Evolutionary conservation across 208 protist genomes (phyloP).

Genomic region (Trypanosoma congolense): DNA sequence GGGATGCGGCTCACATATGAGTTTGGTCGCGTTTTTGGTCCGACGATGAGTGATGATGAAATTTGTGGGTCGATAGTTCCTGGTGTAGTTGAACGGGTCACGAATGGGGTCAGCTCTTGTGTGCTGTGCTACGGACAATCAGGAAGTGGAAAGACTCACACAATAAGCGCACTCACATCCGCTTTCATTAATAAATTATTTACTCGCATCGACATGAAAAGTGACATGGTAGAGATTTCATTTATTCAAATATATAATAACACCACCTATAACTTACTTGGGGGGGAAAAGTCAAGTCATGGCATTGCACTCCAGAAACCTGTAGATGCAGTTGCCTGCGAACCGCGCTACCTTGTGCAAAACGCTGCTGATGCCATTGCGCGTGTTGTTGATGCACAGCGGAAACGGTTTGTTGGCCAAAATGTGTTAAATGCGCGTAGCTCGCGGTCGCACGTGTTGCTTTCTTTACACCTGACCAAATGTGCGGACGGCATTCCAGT

Average conservation of each 20-base stretch:
- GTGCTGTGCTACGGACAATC: conserved; percentile 65
- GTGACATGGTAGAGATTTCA: conserved; percentile 68
- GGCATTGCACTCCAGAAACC: conserved; percentile 20
- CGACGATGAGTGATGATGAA: conserved; percentile 36
- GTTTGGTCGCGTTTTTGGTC: conserved; percentile 54
- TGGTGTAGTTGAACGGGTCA: conserved; percentile 50
- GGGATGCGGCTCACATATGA: conserved; percentile 34
- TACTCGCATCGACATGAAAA: conserved; percentile 26
- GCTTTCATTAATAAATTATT: conserved; percentile 45
- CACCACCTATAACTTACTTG: conserved; percentile 63
- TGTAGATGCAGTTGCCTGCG: conserved; percentile 22
- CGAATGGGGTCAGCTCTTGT: conserved; percentile 46
- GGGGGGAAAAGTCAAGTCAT: conserved; percentile 14
- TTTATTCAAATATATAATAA: conserved; percentile 80
- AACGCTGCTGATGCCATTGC: conserved; percentile 26
- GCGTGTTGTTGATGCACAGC: conserved; percentile 28
- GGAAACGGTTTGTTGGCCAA: conserved; percentile 36
- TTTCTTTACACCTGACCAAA: conserved; percentile 63
- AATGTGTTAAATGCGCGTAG: conserved; percentile 55
- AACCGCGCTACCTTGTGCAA: conserved; percentile 46
- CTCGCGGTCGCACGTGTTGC: conserved; percentile 55
- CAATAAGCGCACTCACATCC: conserved; percentile 46
- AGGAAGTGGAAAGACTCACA: conserved; percentile 60
- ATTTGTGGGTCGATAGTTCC: conserved; percentile 53
- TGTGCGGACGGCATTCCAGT: conserved; percentile 51